phyloP scores from a whole-genome alignment of 352 stramenopile genomes.

The Phytophthora kernoviae region DNA sequence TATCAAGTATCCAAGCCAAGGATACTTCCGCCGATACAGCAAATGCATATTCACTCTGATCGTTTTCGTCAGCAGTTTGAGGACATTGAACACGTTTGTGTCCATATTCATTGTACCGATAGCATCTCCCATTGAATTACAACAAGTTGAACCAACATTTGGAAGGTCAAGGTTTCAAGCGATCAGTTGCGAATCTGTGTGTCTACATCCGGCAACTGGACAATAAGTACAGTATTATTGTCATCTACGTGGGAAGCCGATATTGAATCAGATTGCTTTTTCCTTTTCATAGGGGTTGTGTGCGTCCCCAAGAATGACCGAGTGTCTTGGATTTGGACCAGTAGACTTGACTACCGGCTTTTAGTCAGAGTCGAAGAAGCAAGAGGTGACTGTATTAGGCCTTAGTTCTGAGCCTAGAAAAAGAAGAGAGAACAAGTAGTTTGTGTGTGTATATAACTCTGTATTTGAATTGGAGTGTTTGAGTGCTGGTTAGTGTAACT shows the following conservation, averaged over 20 bases:
- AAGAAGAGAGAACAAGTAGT: too few species aligned
- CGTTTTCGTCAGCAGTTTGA: background rate
- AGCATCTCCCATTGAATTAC: conserved; percentile 11
- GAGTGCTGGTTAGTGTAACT: too few species aligned
- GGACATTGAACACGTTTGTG: conserved; percentile 7
- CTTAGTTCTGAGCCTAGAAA: too few species aligned
- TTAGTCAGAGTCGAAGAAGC: too few species aligned
- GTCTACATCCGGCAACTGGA: conserved; percentile 5
- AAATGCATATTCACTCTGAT: conserved; percentile 11
- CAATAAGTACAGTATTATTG: conserved; percentile 6
- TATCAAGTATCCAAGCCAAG: conserved; percentile 25
- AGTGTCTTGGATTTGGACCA: too few species aligned
- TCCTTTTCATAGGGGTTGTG: too few species aligned
- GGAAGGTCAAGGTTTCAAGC: conserved; percentile 7
- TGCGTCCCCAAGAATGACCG: too few species aligned
- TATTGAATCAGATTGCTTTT: too few species aligned
- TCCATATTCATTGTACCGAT: conserved; percentile 1
- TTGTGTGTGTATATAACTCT: too few species aligned
- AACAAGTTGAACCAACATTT: conserved; percentile 7
- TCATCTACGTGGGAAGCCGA: background rate
- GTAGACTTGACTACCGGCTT: too few species aligned
- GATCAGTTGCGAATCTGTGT: conserved; percentile 1
- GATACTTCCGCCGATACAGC: conserved; percentile 1
- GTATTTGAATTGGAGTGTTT: too few species aligned
- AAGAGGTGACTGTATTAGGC: too few species aligned